These are phyloP conservation scores for Avicennia marina DNA, from an alignment of 257 asterid species.

Conservation along the genomic window DNA sequence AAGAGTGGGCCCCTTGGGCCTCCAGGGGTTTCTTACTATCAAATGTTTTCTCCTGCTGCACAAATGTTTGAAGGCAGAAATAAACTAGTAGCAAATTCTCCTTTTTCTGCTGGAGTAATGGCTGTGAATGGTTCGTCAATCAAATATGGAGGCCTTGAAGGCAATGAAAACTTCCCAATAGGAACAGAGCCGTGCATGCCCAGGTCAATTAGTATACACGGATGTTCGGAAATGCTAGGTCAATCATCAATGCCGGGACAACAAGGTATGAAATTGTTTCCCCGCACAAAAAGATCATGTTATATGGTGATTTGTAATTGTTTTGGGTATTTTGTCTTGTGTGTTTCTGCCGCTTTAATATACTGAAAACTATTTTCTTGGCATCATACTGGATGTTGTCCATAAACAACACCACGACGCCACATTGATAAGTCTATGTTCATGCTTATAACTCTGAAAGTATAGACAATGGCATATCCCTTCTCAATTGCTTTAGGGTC, in stretches of 20 bases:
- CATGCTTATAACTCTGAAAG: too few relatives aligned
- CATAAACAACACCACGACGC: too few relatives aligned
- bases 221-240: constrained; percentile 66
- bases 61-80: constrained; percentile 45
- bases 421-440: too few relatives aligned
- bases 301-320: not conserved
- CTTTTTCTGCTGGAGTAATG: constrained; percentile 65
- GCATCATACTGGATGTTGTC: too few relatives aligned
- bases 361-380: too few relatives aligned
- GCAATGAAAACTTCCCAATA: constrained; percentile 39
- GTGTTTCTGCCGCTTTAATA: not conserved
- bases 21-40: constrained; percentile 73
- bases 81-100: constrained; percentile 49
- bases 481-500: too few relatives aligned
- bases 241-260: constrained; percentile 46
- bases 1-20: constrained; percentile 98
- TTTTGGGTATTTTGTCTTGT: not conserved
- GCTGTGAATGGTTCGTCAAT: constrained; percentile 50
- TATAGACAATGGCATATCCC: too few relatives aligned
- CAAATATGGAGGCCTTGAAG: constrained; percentile 35
- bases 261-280: constrained; percentile 42
- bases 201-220: constrained; percentile 84
- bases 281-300: not conserved
- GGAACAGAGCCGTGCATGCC: constrained; percentile 71
- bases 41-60: constrained; percentile 74